Evolutionary conservation across 345 rosid species (phyloP), one percentile per base, ranked within the genome.

Genomic region (Linum trigynum): DNA sequence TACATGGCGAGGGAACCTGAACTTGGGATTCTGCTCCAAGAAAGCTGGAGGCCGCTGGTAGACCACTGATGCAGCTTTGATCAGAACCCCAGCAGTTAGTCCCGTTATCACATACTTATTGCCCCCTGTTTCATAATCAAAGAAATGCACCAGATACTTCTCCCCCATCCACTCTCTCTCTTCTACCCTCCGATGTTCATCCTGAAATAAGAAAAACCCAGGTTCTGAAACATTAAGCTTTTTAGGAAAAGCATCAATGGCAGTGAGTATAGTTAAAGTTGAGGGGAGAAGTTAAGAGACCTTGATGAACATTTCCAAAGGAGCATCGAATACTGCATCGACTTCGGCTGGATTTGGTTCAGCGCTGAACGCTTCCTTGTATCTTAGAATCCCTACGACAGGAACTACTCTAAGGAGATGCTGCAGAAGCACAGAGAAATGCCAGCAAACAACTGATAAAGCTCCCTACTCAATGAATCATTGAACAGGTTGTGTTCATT

Each of bases 281-380:
- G 39, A 23, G 69, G 55, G 67, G 56, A 42, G 62, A 67, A 65
- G n/a, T 23, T 64, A 37, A 42, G 7, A 9, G 80, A 90, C 97
- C 97, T 84, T 86, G 39, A 90, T 79, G 69, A 90, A 90, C 92
- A 90, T 87, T 79, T 86, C 95, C 79, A 90, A 76, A n/a, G 95
- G 97, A 69, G 81, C 95, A 81, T 92, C 95, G 59, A 92, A 89
- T 55, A 90, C 84, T 69, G 78, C 86, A 65, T 90, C 98, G 15
- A 90, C 97, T 84, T 92, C 98, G 23, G 76, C 85, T 48, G 89
- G 86, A 77, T 85, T 90, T 71, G 90, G 95, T 39, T 55, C 55
- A 2, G 97, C 88, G 63, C 68, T 76, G 77, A 88, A 94, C 56
- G 83, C 74, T 38, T 71, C 77, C 71, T 58, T 76, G 70, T 85